These are phyloP conservation scores for Dryas octopetala DNA, from an alignment of 306 rosid genomes.

Conservation along the genomic window DNA sequence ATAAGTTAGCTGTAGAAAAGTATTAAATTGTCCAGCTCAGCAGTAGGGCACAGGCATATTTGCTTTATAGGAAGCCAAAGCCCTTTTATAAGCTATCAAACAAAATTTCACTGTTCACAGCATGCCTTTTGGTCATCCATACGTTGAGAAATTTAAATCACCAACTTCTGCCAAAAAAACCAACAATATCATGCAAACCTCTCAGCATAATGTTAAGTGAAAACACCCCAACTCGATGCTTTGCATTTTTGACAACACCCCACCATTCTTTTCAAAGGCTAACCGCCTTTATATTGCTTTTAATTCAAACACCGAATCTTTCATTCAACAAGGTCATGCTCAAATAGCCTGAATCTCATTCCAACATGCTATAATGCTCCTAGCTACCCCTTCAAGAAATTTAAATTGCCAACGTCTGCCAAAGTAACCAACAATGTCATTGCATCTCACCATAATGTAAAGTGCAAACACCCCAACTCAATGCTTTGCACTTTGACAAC, in stretches of 20 bases:
- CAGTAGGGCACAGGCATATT: too few species aligned
- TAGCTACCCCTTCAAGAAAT: not conserved
- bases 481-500: too few species aligned
- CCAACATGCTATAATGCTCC: conserved; percentile 10
- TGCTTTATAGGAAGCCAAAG: not conserved
- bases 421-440: too few species aligned
- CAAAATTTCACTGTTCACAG: not conserved
- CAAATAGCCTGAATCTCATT: conserved; percentile 30
- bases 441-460: too few species aligned
- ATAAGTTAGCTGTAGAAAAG: conserved; percentile 13
- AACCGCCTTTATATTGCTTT: conserved; percentile 21
- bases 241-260: conserved; percentile 14
- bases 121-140: not conserved
- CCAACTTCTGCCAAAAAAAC: conserved; percentile 4
- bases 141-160: not conserved
- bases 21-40: conserved; percentile 11
- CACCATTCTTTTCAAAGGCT: conserved; percentile 18
- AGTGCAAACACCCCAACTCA: too few species aligned
- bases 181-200: conserved; percentile 2
- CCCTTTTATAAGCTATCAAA: not conserved
- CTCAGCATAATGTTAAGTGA: conserved; percentile 18
- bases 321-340: conserved; percentile 13
- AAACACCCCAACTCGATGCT: conserved; percentile 16
- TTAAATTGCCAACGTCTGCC: too few species aligned
- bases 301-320: conserved; percentile 22